These are phyloP conservation scores for Didymella arachidicola DNA, from an alignment of 2,329 filamentous ascomycete species.

Conservation along the genomic window DNA sequence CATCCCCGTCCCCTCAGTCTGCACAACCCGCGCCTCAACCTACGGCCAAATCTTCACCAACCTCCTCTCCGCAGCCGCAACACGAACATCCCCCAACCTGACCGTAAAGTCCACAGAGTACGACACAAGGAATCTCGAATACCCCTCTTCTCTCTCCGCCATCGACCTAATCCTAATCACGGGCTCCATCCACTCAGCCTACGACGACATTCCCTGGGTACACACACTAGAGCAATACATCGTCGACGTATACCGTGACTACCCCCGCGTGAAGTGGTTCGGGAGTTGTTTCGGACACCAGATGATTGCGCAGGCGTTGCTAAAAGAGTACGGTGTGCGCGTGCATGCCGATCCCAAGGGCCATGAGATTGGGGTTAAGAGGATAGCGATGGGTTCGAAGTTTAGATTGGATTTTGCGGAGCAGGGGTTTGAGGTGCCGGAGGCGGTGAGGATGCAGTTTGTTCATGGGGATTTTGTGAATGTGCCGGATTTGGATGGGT, in stretches of 20 bases:
- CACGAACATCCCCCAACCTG: constrained; percentile 15
- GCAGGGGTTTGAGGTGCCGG: constrained; percentile 1
- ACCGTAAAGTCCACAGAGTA: constrained; percentile 45
- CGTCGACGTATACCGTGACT: constrained; percentile 39
- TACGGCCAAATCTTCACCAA: constrained; percentile 44
- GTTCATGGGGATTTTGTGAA: constrained; percentile 50
- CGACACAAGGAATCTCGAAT: constrained; percentile 48
- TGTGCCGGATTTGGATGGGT: constrained; percentile 21
- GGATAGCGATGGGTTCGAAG: constrained; percentile 26
- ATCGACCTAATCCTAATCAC: constrained; percentile 53
- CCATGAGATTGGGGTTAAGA: constrained; percentile 39
- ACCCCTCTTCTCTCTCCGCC: constrained; percentile 40
- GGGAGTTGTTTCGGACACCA: constrained; percentile 58
- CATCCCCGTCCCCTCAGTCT: constrained; percentile 37
- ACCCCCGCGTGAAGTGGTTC: constrained; percentile 50
- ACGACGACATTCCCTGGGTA: constrained; percentile 42
- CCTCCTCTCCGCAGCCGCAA: constrained; percentile 32
- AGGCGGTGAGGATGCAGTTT: constrained; percentile 47
- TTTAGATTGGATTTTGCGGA: constrained; percentile 17
- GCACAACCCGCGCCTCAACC: constrained; percentile 25
- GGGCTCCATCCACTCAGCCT: constrained; percentile 48
- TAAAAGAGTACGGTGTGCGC: constrained; percentile 39
- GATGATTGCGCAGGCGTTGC: constrained; percentile 51
- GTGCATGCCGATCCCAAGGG: constrained; percentile 40
- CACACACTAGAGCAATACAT: constrained; percentile 41